These are phyloP conservation scores for Cladosporium sp. DNA, from an alignment of 2,329 filamentous ascomycete species.

Conservation along the genomic window DNA sequence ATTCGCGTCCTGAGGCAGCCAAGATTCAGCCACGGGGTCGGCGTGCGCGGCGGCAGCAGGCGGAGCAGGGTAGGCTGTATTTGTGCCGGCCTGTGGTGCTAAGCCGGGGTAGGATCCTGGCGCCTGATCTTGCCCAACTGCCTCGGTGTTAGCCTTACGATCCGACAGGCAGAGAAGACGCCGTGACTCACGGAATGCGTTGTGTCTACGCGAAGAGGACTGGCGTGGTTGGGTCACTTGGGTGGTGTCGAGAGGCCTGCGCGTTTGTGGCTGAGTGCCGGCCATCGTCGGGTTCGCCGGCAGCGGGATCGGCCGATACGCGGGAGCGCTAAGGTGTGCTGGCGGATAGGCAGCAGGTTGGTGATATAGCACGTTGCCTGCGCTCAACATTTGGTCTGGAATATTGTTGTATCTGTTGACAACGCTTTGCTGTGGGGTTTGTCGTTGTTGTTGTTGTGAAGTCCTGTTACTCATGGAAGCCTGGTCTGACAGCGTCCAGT, in stretches of 20 bases:
- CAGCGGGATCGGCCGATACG: neutral
- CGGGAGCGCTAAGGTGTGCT: constrained; percentile 1
- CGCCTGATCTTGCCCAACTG: constrained; percentile 9
- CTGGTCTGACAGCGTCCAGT: neutral
- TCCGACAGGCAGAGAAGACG: neutral
- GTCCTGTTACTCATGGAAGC: neutral
- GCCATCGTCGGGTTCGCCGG: neutral
- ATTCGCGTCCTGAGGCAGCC: constrained; percentile 19
- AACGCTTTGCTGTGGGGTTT: neutral
- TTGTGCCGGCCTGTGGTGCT: constrained; percentile 1
- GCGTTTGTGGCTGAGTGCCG: constrained; percentile 5
- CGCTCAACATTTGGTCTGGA: constrained; percentile 13
- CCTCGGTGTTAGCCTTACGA: constrained; percentile 7
- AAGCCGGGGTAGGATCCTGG: constrained; percentile 1
- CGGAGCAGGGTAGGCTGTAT: constrained; percentile 15
- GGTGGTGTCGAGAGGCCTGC: neutral
- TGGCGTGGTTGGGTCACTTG: neutral
- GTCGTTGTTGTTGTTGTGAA: neutral
- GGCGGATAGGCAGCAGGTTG: constrained; percentile 10
- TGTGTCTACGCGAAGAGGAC: neutral
- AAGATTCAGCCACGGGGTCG: constrained; percentile 14
- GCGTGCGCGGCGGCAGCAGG: neutral
- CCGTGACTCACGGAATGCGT: constrained; percentile 12
- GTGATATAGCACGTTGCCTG: constrained; percentile 16
- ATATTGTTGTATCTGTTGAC: neutral